These are phyloP conservation scores for Stellera chamaejasme DNA, from an alignment of 345 rosid species.

Conservation along the genomic window DNA sequence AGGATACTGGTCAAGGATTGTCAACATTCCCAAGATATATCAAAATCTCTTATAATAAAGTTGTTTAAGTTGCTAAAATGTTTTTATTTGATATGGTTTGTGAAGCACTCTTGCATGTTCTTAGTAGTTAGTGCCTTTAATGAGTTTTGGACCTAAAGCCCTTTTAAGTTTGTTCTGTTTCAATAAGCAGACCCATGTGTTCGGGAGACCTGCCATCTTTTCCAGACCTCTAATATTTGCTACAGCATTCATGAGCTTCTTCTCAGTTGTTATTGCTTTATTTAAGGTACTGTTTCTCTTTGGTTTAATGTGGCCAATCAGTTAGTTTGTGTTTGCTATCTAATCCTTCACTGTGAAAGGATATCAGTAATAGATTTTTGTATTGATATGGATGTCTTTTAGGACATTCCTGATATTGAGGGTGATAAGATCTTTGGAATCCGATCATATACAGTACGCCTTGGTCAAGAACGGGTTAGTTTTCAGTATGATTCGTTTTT, in stretches of 20 bases:
- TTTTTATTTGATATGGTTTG: too few species aligned
- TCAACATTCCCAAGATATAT: too few species aligned
- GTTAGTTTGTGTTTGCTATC: neutral
- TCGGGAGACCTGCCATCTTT: constrained; percentile 47
- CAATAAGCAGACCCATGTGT: constrained; percentile 67
- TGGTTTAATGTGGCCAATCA: neutral
- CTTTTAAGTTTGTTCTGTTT: constrained; percentile 9
- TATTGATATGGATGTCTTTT: constrained; percentile 11
- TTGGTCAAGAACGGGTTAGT: constrained; percentile 71
- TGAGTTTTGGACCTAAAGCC: neutral
- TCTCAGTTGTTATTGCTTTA: constrained; percentile 88
- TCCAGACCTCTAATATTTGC: constrained; percentile 82
- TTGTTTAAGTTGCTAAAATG: too few species aligned
- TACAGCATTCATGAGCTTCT: constrained; percentile 94
- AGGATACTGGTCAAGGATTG: too few species aligned
- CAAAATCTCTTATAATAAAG: too few species aligned
- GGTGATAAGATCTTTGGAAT: constrained; percentile 92
- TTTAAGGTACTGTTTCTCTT: constrained; percentile 57
- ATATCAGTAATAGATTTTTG: constrained; percentile 3
- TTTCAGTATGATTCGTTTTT: neutral
- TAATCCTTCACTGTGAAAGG: constrained; percentile 3
- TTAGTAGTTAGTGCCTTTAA: neutral
- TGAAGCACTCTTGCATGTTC: neutral
- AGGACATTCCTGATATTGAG: constrained; percentile 97
- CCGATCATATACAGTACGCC: constrained; percentile 64